Conservation (phyloP, 176 grass and related monocot species). For the Zea luxurians region DNA sequence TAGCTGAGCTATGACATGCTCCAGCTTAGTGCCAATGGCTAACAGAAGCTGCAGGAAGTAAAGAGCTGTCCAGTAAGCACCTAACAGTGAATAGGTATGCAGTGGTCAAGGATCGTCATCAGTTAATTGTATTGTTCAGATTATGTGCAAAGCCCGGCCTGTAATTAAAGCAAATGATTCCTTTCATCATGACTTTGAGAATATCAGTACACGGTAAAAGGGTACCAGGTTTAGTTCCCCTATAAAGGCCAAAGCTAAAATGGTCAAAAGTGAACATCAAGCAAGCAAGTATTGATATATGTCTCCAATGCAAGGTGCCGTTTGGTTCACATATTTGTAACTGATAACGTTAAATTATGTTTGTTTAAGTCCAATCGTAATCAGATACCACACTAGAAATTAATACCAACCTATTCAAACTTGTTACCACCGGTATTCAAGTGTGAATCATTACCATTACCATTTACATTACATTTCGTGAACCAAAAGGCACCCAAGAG, state of each 20-base stretch:
- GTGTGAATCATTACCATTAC: no score
- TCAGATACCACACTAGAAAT: no score
- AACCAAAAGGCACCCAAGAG: not conserved
- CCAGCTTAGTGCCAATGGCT: conserved; percentile 84
- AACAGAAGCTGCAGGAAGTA: conserved; percentile 68
- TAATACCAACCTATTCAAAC: no score
- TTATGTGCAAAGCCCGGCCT: not conserved
- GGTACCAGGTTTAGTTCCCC: not conserved
- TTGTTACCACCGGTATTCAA: no score
- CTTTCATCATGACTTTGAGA: not conserved
- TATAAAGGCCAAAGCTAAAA: conserved; percentile 13
- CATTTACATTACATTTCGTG: no score
- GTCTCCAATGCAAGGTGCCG: not conserved
- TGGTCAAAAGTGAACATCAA: not conserved
- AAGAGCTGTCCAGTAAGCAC: conserved; percentile 16
- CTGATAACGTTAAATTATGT: no score
- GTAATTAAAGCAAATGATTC: not conserved
- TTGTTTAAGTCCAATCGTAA: no score
- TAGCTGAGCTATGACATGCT: conserved; percentile 84
- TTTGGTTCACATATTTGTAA: no score
- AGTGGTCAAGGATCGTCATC: not conserved
- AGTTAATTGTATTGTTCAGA: not conserved
- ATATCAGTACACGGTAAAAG: not conserved
- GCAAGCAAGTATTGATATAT: not conserved
- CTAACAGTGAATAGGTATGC: not conserved